Evolutionary conservation across 2,329 filamentous ascomycete species (phyloP), one percentile per base, ranked within the genome.

Genomic region (Penicillium sp.): DNA sequence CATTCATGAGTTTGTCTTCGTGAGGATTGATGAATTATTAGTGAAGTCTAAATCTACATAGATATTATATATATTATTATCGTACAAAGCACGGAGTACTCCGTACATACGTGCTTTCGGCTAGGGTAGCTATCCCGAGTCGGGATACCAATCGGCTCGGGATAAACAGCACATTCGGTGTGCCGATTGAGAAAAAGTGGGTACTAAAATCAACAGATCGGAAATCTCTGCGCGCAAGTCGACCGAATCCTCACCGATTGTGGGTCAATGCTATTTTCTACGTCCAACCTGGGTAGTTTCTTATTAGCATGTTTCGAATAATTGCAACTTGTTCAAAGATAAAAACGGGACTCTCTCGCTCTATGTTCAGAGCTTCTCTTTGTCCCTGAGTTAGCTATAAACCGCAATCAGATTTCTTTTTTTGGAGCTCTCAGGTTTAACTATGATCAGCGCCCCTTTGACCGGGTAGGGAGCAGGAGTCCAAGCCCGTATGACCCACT

Each of bases 131-230:
- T 31, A 45, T 62, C 51, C 61, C 64, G 60, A 60, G n/a, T 57
- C 50, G 55, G 55, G 44, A 54, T 48, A 4, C 8, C 16, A 25
- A 21, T 57, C 50, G 55, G 55, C 38, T 57, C 63, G 63, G 63
- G 48, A 61, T 33, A 44, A 33, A 21, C 36, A 46, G 36, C 44
- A 59, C 49, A 50, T 39, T 66, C 65, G 65, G 65, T 67, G 63
- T 67, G 64, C 65, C 65, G 65, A 67, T 59, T 62, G 33, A 63
- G 60, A 34, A 29, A 25, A 4, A 34, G 63, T 65, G 63, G 64
- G 34, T 34, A 15, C 57, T 44, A 41, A 57, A 44, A 46, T 48
- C 57, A 57, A 54, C 58, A n/a, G 57, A 64, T 59, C 57, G 49
- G 44, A 62, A 63, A 58, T 58, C 58, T 62, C 58, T 62, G 56